Percentiles rank a stretch among this genome's conserved stretches.
Conservation (phyloP, 345 rosid species). For the Acer negundo region DNA sequence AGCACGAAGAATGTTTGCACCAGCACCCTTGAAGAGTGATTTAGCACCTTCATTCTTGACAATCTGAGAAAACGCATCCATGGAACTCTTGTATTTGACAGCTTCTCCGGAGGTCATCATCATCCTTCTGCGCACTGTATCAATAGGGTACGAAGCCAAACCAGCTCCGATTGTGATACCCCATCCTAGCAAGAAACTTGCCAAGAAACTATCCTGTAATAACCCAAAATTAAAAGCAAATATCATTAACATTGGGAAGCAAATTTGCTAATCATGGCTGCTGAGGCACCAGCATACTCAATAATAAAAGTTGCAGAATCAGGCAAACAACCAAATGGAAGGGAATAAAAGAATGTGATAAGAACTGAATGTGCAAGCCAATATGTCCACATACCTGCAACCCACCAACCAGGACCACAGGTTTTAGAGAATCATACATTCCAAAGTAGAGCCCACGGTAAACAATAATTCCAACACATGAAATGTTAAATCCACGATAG, state of each 20-base stretch:
- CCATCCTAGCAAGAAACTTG: constrained; percentile 65
- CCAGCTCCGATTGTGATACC: constrained; percentile 62
- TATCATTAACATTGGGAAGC: neutral
- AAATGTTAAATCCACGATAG: constrained; percentile 60
- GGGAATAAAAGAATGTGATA: neutral
- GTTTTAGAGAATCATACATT: constrained; percentile 67
- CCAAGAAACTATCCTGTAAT: constrained; percentile 62
- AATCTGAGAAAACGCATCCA: constrained; percentile 51
- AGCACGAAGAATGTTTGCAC: constrained; percentile 62
- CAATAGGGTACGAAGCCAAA: constrained; percentile 60
- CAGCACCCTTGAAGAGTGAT: constrained; percentile 70
- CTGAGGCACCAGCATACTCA: too few relatives aligned
- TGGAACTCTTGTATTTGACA: constrained; percentile 59
- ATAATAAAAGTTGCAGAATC: neutral
- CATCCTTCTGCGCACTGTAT: constrained; percentile 69
- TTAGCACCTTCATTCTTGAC: constrained; percentile 54
- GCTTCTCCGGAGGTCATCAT: constrained; percentile 79
- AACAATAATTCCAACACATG: constrained; percentile 54
- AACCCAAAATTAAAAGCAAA: constrained; percentile 2
- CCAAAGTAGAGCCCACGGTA: constrained; percentile 70
- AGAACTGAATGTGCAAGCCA: neutral
- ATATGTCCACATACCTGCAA: constrained; percentile 41
- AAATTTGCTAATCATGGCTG: neutral
- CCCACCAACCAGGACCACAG: constrained; percentile 49
- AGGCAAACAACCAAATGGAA: neutral